A percentile compares a stretch with the other conserved stretches of the same genome.
Evolutionary conservation across 2,329 filamentous ascomycete species (phyloP).

Genomic region (Westerdykella sp.): DNA sequence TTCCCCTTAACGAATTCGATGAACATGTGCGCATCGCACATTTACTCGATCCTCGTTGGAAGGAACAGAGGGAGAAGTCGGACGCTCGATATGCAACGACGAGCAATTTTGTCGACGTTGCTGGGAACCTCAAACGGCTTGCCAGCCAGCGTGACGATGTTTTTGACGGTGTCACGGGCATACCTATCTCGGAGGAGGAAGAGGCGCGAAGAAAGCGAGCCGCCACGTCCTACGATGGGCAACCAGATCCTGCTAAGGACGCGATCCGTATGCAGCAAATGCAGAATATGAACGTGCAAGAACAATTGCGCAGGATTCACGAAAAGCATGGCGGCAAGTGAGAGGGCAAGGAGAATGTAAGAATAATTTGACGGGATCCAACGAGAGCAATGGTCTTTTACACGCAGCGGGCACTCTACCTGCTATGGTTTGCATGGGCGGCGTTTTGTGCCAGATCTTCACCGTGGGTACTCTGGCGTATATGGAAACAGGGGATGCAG

Average conservation of each 20-base stretch:
- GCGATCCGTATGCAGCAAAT: slow-evolving; percentile 49
- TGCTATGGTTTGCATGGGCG: slow-evolving; percentile 4
- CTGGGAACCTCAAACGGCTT: slow-evolving; percentile 90
- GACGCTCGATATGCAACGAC: slow-evolving; percentile 79
- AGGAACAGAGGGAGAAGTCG: slow-evolving; percentile 86
- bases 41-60: slow-evolving; percentile 87
- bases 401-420: neutral
- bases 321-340: slow-evolving; percentile 41
- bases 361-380: neutral
- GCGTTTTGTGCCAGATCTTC: slow-evolving; percentile 3
- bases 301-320: slow-evolving; percentile 69
- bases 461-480: neutral
- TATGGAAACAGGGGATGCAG: neutral
- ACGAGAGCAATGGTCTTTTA: neutral
- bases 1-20: slow-evolving; percentile 79
- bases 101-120: slow-evolving; percentile 81
- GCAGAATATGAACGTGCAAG: slow-evolving; percentile 62
- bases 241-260: slow-evolving; percentile 54
- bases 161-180: slow-evolving; percentile 68
- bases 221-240: slow-evolving; percentile 61
- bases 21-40: slow-evolving; percentile 87
- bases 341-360: neutral
- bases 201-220: slow-evolving; percentile 70
- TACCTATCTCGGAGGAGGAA: slow-evolving; percentile 64
- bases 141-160: slow-evolving; percentile 83